Base-by-base conservation (phyloP, 1,284 basidiomycete genomes). In the Apiotrichum brassicae region DNA sequence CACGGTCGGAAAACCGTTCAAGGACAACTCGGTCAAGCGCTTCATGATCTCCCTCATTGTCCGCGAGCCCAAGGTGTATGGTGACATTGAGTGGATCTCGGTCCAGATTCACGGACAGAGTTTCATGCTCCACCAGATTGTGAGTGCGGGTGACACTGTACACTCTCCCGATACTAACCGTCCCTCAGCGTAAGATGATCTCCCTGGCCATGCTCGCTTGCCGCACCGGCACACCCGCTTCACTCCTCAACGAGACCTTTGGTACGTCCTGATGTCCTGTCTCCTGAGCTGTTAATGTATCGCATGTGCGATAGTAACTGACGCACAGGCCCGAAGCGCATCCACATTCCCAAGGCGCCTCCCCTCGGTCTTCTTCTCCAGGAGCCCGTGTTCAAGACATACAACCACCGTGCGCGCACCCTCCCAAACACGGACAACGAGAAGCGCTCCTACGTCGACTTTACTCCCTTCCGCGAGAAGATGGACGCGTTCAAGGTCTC, bases 61-160 rank as follows among this genome's bases (percentile, higher is more conserved):
- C 24, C 62, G 77, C 56, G 85, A 90, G 45, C 89, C 89, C 23
- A 81, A 80, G 5, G 83, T 94, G 4, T 85, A 92, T 60, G 87
- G 89, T 18, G 85, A 84, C 26, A 93, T 88, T 1, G 94, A 99
- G 67, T 98, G 94, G 93, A 83, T 98, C 43, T 87, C 85, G 43
- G 84, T 98, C 28, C 79, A 87, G 58, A 85, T 97, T 65, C 91
- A 97, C 64, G 95, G 94, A 0, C 95, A 98, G 72, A 93, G 89
- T 61, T 99, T 99, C 72, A 98, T 99, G 95, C 75, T 98, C 50
- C 94, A 99, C 71, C 94, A 98, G 65, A 80, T 82, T 58, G 77
- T 78, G 59, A 57, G 74, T 57, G 11, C 14, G 6, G 18, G 18
- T 32, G 41, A 11, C 23, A n/a, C 6, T 11, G 12, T n/a, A n/a